These are phyloP conservation scores for Sugiyamaella chiloensis DNA, from an alignment of 805 yeast species.

Conservation along the genomic window DNA sequence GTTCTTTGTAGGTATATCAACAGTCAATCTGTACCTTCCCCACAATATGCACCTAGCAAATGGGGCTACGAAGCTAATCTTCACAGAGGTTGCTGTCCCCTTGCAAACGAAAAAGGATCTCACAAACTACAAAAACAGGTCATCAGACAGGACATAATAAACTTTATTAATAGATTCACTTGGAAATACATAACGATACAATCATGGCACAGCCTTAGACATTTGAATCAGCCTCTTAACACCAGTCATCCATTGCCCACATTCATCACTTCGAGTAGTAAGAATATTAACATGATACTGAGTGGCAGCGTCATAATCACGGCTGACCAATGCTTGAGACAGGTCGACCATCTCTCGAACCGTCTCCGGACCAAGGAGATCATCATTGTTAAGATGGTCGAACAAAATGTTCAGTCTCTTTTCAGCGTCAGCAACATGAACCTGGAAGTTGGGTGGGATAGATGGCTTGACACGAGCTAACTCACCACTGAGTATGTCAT, in stretches of 20 bases:
- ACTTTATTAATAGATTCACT: not conserved
- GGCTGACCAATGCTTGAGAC: constrained; percentile 46
- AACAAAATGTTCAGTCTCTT: constrained; percentile 74
- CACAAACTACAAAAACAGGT: not conserved
- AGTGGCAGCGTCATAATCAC: constrained; percentile 60
- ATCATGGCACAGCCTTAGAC: constrained; percentile 30
- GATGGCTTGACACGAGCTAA: constrained; percentile 63
- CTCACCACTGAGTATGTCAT: constrained; percentile 50
- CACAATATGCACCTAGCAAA: no score
- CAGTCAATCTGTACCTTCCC: no score
- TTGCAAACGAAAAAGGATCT: not conserved
- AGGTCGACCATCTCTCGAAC: constrained; percentile 52
- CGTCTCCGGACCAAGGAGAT: constrained; percentile 56
- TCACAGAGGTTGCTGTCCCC: not conserved
- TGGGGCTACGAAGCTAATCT: no score
- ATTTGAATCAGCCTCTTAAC: constrained; percentile 82
- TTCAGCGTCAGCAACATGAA: constrained; percentile 76
- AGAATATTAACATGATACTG: constrained; percentile 51
- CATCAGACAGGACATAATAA: not conserved
- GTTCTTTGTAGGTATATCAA: no score
- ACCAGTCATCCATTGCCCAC: constrained; percentile 92
- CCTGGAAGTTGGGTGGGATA: constrained; percentile 69
- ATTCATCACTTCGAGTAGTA: constrained; percentile 62
- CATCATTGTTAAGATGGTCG: constrained; percentile 73
- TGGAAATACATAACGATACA: no score